Conservation (phyloP, 495 filamentous ascomycete species). For the Sporormia fimetaria region DNA sequence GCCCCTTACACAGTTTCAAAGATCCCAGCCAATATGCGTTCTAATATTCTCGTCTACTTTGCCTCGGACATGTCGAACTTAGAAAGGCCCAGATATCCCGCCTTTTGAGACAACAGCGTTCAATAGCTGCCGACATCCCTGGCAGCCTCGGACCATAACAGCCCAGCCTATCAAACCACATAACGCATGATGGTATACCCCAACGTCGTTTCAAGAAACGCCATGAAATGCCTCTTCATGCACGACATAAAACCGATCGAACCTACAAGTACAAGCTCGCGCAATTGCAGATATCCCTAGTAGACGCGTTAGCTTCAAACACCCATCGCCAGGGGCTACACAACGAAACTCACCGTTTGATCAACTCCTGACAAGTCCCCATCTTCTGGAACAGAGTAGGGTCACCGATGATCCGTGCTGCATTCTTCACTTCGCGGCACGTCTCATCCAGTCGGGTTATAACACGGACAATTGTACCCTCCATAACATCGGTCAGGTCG, state of each 20-base stretch:
- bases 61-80: too few relatives aligned
- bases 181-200: not conserved
- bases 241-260: not conserved
- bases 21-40: too few relatives aligned
- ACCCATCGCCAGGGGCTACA: constrained; percentile 36
- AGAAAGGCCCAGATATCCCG: too few relatives aligned
- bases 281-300: constrained; percentile 26
- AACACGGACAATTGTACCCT: constrained; percentile 89
- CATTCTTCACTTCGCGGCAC: constrained; percentile 93
- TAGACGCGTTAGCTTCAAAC: constrained; percentile 13
- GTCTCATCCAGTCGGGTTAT: constrained; percentile 92
- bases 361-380: constrained; percentile 90
- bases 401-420: constrained; percentile 92
- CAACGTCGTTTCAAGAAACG: too few relatives aligned
- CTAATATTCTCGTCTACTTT: too few relatives aligned
- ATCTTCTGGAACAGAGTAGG: constrained; percentile 89
- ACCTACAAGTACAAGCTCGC: constrained; percentile 22
- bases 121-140: too few relatives aligned
- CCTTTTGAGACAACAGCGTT: too few relatives aligned
- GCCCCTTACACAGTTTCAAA: too few relatives aligned
- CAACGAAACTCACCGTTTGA: constrained; percentile 57
- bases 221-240: not conserved
- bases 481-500: constrained; percentile 88
- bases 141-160: too few relatives aligned
- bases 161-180: too few relatives aligned